Percentiles rank a stretch among this genome's conserved stretches.
Conservation (phyloP, 495 filamentous ascomycete genomes). For the Hapsidospora chrysogenum region DNA sequence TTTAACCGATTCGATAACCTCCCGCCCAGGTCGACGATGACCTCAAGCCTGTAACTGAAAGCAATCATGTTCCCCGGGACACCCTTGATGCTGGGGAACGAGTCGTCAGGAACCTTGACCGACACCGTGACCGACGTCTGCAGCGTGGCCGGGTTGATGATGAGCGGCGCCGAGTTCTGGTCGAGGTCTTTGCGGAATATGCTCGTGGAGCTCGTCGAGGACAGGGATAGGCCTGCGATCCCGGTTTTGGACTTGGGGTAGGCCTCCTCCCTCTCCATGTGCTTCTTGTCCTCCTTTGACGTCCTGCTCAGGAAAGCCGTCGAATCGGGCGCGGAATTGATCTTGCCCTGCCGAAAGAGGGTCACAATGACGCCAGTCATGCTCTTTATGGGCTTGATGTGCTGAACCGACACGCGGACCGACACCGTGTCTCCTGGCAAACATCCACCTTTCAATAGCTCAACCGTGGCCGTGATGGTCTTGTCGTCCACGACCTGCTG, state of each 20-base stretch:
- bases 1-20: conserved; percentile 48
- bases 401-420: conserved; percentile 65
- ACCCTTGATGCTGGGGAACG: conserved; percentile 78
- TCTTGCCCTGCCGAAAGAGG: conserved; percentile 77
- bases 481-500: conserved; percentile 24
- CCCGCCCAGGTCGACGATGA: conserved; percentile 80
- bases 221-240: conserved; percentile 65
- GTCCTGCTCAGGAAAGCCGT: conserved; percentile 39
- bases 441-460: conserved; percentile 66
- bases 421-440: conserved; percentile 72
- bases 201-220: conserved; percentile 65
- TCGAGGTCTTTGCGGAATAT: conserved; percentile 86
- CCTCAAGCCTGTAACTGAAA: conserved; percentile 86
- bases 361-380: conserved; percentile 87
- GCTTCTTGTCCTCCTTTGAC: conserved; percentile 42
- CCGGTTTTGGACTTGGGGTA: conserved; percentile 59
- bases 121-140: conserved; percentile 61
- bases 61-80: conserved; percentile 85
- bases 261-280: conserved; percentile 58
- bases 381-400: conserved; percentile 74
- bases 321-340: conserved; percentile 62
- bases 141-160: conserved; percentile 67
- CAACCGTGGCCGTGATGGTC: conserved; percentile 76
- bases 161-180: conserved; percentile 71
- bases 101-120: conserved; percentile 74